A percentile compares a stretch with the other conserved stretches of the same genome.
Conservation (phyloP, 352 stramenopile species). For the Aphanomyces stellatus region DNA sequence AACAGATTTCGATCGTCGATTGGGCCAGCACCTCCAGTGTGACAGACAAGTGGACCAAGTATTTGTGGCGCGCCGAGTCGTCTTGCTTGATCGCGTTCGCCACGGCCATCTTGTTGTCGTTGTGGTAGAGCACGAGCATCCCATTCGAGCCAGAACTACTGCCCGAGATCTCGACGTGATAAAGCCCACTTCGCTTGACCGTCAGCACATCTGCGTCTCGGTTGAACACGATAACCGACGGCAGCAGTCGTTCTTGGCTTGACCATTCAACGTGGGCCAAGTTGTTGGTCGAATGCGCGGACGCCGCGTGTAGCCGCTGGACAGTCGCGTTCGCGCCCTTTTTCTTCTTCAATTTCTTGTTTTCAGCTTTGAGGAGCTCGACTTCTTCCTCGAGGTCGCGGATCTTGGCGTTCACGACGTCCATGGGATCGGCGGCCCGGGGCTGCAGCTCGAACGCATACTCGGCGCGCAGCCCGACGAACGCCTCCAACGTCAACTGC, state of each 20-base stretch:
- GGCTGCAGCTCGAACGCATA: background rate
- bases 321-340: background rate
- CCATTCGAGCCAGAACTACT: background rate
- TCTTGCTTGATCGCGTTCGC: background rate
- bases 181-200: background rate
- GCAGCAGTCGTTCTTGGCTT: background rate
- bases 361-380: background rate
- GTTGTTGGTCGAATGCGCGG: background rate
- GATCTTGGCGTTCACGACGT: background rate
- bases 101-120: slow-evolving; percentile 3
- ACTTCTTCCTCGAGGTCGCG: slow-evolving; percentile 5
- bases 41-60: background rate
- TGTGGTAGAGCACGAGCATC: background rate
- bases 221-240: background rate
- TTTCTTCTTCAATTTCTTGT: background rate
- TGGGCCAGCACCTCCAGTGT: background rate
- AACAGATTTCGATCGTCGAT: background rate
- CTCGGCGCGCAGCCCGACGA: background rate
- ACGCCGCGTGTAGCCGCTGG: background rate
- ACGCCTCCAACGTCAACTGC: background rate
- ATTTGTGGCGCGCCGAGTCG: background rate
- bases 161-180: background rate
- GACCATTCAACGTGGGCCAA: background rate
- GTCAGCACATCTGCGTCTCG: background rate
- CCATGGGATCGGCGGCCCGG: background rate